phyloP scores from a whole-genome alignment of 1,139 yeast genomes.

The Geotrichum restrictum region DNA sequence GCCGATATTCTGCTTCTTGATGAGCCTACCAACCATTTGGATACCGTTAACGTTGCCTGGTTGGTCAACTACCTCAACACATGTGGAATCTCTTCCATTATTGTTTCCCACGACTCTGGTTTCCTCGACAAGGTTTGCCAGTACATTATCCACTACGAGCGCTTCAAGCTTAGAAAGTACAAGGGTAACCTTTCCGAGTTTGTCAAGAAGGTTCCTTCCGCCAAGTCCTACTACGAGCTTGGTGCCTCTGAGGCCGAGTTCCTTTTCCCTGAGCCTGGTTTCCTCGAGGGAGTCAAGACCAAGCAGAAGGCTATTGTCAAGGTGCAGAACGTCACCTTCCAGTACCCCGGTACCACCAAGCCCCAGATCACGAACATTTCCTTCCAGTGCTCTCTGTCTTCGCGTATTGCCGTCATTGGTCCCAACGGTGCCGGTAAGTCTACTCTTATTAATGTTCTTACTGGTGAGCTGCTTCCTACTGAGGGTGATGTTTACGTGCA shows the following conservation, averaged over 20 bases:
- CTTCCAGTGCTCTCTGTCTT: conserved; percentile 98
- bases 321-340: conserved; percentile 95
- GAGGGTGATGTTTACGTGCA: conserved; percentile 97
- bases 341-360: conserved; percentile 96
- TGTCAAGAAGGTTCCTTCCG: conserved; percentile 97
- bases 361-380: conserved; percentile 87
- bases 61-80: conserved; percentile 97
- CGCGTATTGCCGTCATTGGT: conserved; percentile 99
- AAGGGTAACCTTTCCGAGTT: conserved; percentile 99
- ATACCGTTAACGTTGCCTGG: conserved; percentile 98
- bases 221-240: conserved; percentile 96
- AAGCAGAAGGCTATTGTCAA: conserved; percentile 99
- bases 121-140: conserved; percentile 96
- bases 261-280: conserved; percentile 99
- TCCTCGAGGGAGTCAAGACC: conserved; percentile 99
- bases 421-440: conserved; percentile 99
- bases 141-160: conserved; percentile 99
- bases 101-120: conserved; percentile 99
- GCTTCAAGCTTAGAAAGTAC: conserved; percentile 98
- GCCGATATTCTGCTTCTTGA: conserved; percentile 97
- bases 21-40: conserved; percentile 99
- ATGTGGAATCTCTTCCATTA: conserved; percentile 96
- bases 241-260: conserved; percentile 97
- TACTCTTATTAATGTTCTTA: conserved; percentile 93
- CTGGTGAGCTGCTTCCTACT: conserved; percentile 99